Evolutionary conservation across 2,329 filamentous ascomycete species (phyloP), one percentile per base, ranked within the genome.

Genomic region (Fusarium sp.): DNA sequence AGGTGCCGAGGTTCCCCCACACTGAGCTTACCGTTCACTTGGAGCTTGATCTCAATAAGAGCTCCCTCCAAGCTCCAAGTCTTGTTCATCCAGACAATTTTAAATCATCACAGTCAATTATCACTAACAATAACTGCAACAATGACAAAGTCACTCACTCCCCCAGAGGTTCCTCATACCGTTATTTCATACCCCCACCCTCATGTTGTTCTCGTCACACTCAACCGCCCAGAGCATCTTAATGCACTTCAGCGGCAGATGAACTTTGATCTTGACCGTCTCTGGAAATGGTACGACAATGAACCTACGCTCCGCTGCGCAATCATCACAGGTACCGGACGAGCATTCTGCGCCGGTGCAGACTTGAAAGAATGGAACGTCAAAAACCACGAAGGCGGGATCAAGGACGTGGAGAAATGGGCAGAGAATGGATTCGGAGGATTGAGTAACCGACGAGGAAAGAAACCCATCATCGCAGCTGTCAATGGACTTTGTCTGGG

Each of bases 401-500:
- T 29, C 8, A 48, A 24, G 16, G 49, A 88, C 77, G 88, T 85
- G 82, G 64, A 70, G 26, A 76, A 77, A 56, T 76, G 75, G 28
- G 78, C 81, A 13, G 68, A 73, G 12, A 83, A 84, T 63, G 74
- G 75, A 24, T 91, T 92, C 63, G 90, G 87, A n/a, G 90, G 86
- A 0, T 78, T 93, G 33, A 88, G 86, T 57, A 88, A 91, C 66
- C 84, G 91, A 37, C 77, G 78, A 4, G 91, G 91, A 48, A 88
- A 87, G 77, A 94, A 94, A 75, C 92, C 92, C 5, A 83, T 94
- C 54, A 86, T 94, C 33, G 90, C 89, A 6, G 92, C 92, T 3
- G 90, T 93, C 28, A 92, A 93, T 75, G 92, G 92, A 4, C 81
- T 91, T 18, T 92, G 90, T 65, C 83, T 92, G 38, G 92, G 92